Conservation (phyloP, 2,329 filamentous ascomycete genomes). For the Zalaria obscura region DNA sequence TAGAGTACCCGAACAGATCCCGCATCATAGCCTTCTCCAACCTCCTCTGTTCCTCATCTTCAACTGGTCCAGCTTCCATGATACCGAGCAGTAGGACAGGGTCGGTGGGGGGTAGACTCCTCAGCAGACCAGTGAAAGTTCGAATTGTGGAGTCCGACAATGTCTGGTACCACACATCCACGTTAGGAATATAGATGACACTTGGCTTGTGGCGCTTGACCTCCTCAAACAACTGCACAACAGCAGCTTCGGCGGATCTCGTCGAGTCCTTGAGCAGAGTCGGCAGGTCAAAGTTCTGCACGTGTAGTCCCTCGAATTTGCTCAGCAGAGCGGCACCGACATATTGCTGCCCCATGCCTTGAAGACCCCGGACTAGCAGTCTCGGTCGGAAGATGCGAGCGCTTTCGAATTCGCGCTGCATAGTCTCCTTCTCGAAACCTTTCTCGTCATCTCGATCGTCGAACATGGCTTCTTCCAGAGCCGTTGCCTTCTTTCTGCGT, state of each 20-base stretch:
- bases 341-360: slow-evolving; percentile 91
- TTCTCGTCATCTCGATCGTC: slow-evolving; percentile 69
- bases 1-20: slow-evolving; percentile 76
- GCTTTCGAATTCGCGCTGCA: slow-evolving; percentile 60
- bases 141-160: slow-evolving; percentile 51
- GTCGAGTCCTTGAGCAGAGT: slow-evolving; percentile 73
- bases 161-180: slow-evolving; percentile 75
- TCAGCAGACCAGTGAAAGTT: slow-evolving; percentile 71
- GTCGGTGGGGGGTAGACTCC: slow-evolving; percentile 76
- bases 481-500: slow-evolving; percentile 71
- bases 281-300: slow-evolving; percentile 86
- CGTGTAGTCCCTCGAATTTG: slow-evolving; percentile 83
- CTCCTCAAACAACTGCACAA: slow-evolving; percentile 83
- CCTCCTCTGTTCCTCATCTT: slow-evolving; percentile 38
- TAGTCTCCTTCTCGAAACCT: slow-evolving; percentile 72
- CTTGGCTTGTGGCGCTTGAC: slow-evolving; percentile 89
- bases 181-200: slow-evolving; percentile 84
- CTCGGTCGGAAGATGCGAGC: slow-evolving; percentile 80
- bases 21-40: slow-evolving; percentile 50
- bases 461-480: slow-evolving; percentile 89
- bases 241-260: slow-evolving; percentile 69
- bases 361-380: slow-evolving; percentile 64
- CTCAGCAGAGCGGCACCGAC: slow-evolving; percentile 74
- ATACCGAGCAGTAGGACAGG: slow-evolving; percentile 81
- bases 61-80: slow-evolving; percentile 41